Base-by-base conservation (phyloP, 2,329 filamentous ascomycete genomes). In the Fusarium nisikadoi region DNA sequence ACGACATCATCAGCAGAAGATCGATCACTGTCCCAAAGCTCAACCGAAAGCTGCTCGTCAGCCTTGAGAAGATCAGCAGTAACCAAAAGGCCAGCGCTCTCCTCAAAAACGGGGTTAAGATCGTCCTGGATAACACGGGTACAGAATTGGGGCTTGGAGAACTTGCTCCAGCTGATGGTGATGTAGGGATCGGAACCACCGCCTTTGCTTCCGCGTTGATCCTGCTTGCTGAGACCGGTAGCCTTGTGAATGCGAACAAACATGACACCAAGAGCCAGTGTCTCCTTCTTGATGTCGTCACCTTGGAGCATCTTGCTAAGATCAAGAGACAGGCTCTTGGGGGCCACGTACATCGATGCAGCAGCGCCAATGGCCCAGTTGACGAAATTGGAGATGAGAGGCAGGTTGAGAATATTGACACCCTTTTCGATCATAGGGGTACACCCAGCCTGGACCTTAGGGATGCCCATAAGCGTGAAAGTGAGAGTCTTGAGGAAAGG, bases 91-190 rank as follows among this genome's bases (percentile, higher is more conserved):
- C 94, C 94, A 46, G 93, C 91, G 4, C 90, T 93, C 82, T 98
- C 96, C 77, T 96, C 93, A 85, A 97, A 98, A 8, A 97, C 87
- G 0, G 96, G 96, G 77, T 98, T 97, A 60, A 97, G 87, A 74
- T 98, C 93, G 78, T 98, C 95, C 57, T 95, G 94, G 71, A 98
- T 98, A 56, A 98, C 95, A 52, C 96, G 91, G 3, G 96, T 98
- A 81, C 95, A 98, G 82, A 97, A 98, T 89, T 97, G 97, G 4
- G 95, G 95, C 83, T 99, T 99, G 62, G 93, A 93, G 76, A 98
- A 98, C 81, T 98, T 98, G 77, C 94, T 97, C 85, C 97, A 98
- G 43, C 93, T 92, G 39, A 98, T 87, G 36, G 95, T 98, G 79
- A 98, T 97, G 81, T 98, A 98, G 0, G 95, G 94, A 75, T 99